Evolutionary conservation across 179 eudicot species (phyloP).

Genomic region (Kewa caespitosa): DNA sequence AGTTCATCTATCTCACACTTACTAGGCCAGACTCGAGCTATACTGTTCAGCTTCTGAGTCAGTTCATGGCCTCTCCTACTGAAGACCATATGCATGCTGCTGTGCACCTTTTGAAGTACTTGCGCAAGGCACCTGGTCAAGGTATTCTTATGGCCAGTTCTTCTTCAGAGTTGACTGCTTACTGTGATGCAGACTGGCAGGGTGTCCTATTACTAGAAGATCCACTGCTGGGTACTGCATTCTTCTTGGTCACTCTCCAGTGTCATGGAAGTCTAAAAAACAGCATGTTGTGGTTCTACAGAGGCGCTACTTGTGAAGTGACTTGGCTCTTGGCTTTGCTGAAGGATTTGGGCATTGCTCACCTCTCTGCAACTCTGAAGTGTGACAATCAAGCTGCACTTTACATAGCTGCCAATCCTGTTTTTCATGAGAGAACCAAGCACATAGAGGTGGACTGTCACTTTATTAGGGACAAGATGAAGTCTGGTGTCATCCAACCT

Average conservation of each 20-base stretch:
- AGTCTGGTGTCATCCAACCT: no score
- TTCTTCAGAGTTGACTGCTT: no score
- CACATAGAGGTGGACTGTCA: background rate
- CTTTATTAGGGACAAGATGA: no score
- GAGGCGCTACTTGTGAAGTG: no score
- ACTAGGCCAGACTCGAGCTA: background rate
- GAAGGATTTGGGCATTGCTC: background rate
- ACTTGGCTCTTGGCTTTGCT: background rate
- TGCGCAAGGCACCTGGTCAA: no score
- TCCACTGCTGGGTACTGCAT: background rate
- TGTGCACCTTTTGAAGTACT: no score
- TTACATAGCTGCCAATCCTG: background rate
- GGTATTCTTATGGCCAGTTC: no score
- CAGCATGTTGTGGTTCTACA: background rate
- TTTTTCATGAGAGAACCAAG: background rate
- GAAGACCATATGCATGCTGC: background rate
- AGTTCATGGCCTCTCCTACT: background rate
- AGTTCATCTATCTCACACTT: background rate
- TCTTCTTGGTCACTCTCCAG: background rate
- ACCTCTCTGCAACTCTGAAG: no score
- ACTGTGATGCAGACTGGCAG: no score
- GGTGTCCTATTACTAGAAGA: background rate
- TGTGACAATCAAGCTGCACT: background rate
- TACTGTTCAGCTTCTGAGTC: background rate
- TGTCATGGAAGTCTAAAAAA: background rate